Percentiles rank a stretch among this genome's conserved stretches.
Evolutionary conservation across 2,329 filamentous ascomycete species (phyloP).

Genomic region (Polychaeton citri): DNA sequence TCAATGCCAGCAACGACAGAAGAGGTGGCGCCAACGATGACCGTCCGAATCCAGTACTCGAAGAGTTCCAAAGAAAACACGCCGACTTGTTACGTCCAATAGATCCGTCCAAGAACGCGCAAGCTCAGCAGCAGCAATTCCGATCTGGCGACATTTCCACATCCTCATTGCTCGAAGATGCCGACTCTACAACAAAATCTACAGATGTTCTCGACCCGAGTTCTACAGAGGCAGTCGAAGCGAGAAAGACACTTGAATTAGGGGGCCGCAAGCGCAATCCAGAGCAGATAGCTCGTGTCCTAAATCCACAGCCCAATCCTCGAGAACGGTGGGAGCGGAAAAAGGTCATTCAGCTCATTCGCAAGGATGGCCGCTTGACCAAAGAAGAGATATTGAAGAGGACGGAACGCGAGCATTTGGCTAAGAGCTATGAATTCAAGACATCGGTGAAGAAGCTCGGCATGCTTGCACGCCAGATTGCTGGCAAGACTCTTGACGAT

Average conservation of each 20-base stretch:
- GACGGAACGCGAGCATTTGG: conserved; percentile 44
- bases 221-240: too few relatives aligned
- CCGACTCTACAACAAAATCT: too few relatives aligned
- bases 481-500: conserved; percentile 85
- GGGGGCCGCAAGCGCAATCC: conserved; percentile 25
- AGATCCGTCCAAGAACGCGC: background rate
- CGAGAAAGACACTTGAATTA: too few relatives aligned
- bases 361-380: conserved; percentile 51
- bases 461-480: conserved; percentile 73
- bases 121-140: conserved; percentile 4
- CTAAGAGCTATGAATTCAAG: conserved; percentile 59
- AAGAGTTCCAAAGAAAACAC: conserved; percentile 36
- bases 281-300: conserved; percentile 45
- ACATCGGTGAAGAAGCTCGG: conserved; percentile 88
- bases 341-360: conserved; percentile 67
- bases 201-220: too few relatives aligned
- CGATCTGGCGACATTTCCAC: conserved; percentile 32
- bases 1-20: background rate
- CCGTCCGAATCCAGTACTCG: conserved; percentile 45
- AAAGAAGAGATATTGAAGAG: conserved; percentile 55
- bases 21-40: background rate
- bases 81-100: conserved; percentile 2
- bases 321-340: conserved; percentile 68
- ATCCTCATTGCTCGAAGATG: conserved; percentile 40
- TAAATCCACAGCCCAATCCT: conserved; percentile 62